These are phyloP conservation scores for Phytophthora pseudosyringae DNA, from an alignment of 352 stramenopile species.

Conservation along the genomic window DNA sequence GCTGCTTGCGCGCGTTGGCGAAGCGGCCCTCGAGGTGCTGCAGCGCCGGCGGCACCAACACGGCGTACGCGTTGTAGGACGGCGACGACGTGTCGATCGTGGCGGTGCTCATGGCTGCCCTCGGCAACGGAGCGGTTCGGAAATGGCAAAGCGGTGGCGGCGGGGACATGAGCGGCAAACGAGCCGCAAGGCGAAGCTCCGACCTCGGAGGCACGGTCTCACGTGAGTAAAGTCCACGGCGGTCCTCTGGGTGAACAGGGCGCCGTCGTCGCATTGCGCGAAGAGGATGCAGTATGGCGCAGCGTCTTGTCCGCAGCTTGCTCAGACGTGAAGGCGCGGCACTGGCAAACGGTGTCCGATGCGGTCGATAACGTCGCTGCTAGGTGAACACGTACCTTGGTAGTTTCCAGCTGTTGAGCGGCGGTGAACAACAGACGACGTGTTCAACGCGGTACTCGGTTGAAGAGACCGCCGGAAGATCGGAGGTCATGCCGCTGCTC, in stretches of 20 bases:
- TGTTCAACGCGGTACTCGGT: constrained; percentile 9
- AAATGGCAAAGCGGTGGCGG: constrained; percentile 13
- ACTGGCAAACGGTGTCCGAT: too few relatives aligned
- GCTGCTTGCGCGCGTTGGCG: constrained; percentile 39
- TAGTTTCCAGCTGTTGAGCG: not conserved
- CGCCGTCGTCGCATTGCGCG: constrained; percentile 19
- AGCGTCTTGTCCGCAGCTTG: constrained; percentile 13
- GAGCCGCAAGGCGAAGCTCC: constrained; percentile 11
- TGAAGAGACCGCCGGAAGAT: constrained; percentile 14
- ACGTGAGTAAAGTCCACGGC: not conserved
- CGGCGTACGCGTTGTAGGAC: constrained; percentile 18
- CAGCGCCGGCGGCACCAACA: constrained; percentile 29
- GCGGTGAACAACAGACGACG: not conserved
- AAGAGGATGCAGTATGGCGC: constrained; percentile 10
- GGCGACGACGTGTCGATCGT: constrained; percentile 9
- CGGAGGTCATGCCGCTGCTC: not conserved
- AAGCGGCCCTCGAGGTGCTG: constrained; percentile 39
- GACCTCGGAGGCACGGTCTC: constrained; percentile 7
- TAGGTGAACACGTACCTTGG: not conserved
- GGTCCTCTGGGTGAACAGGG: not conserved
- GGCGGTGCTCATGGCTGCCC: constrained; percentile 1
- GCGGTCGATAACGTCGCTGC: not conserved
- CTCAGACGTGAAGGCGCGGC: not conserved
- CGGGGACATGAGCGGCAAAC: constrained; percentile 14
- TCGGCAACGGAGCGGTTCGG: not conserved